These are phyloP conservation scores for Penicillium nordicum DNA, from an alignment of 2,329 filamentous ascomycete genomes.

Conservation along the genomic window DNA sequence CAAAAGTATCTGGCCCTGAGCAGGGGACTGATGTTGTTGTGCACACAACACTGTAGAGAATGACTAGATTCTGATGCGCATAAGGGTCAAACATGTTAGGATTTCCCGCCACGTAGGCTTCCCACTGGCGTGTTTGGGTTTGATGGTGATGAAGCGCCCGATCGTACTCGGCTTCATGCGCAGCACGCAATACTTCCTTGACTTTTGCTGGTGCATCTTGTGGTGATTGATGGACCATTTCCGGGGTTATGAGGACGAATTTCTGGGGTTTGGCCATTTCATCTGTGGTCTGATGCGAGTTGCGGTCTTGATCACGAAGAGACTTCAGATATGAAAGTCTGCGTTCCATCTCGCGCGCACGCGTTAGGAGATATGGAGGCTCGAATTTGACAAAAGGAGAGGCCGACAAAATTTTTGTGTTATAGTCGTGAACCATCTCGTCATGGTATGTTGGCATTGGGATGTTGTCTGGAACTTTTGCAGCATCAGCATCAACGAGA, in stretches of 20 bases:
- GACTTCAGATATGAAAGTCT: conserved; percentile 76
- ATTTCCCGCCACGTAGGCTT: conserved; percentile 86
- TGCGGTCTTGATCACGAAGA: conserved; percentile 67
- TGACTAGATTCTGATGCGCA: conserved; percentile 92
- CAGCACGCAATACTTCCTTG: conserved; percentile 88
- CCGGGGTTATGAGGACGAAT: conserved; percentile 88
- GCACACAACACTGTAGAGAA: conserved; percentile 90
- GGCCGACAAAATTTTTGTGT: conserved; percentile 88
- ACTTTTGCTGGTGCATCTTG: conserved; percentile 79
- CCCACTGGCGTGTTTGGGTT: conserved; percentile 94
- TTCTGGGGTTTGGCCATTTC: conserved; percentile 65
- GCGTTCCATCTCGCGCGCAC: conserved; percentile 84
- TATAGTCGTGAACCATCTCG: conserved; percentile 88
- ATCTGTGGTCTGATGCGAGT: conserved; percentile 46
- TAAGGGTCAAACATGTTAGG: conserved; percentile 89
- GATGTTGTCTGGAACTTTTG: conserved; percentile 69
- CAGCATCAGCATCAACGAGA: conserved; percentile 18
- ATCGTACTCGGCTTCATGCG: conserved; percentile 95
- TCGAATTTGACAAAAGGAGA: conserved; percentile 96
- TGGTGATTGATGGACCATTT: conserved; percentile 86
- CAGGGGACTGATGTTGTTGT: conserved; percentile 92
- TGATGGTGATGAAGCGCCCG: conserved; percentile 90
- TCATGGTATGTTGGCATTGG: conserved; percentile 91
- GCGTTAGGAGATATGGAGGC: conserved; percentile 88
- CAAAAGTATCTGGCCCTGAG: conserved; percentile 82